A percentile compares a stretch with the other conserved stretches of the same genome.
These are phyloP conservation scores for Circinella minor DNA, from an alignment of 371 early-diverging fungal species.

Conservation along the genomic window DNA sequence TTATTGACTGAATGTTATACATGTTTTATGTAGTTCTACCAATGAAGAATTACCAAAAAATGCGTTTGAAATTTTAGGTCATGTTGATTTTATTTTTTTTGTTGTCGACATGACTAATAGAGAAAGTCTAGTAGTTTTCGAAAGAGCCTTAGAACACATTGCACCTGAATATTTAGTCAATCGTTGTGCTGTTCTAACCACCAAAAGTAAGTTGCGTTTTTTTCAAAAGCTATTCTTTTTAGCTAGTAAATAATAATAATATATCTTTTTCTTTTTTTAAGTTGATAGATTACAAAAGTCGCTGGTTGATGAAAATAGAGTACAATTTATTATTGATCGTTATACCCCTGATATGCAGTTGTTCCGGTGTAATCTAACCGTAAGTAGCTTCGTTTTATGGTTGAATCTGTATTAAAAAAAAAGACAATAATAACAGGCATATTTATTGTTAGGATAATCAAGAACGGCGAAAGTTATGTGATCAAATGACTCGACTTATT, in stretches of 20 bases:
- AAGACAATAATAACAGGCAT: background rate
- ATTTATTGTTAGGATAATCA: background rate
- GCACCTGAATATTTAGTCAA: slow-evolving; percentile 23
- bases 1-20: background rate
- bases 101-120: slow-evolving; percentile 38
- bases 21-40: background rate
- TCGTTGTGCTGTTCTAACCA: slow-evolving; percentile 32
- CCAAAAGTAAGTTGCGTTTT: slow-evolving; percentile 30
- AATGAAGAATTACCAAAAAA: slow-evolving; percentile 22
- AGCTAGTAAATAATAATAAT: no score
- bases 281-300: slow-evolving; percentile 26
- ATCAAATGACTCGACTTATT: slow-evolving; percentile 13
- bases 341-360: slow-evolving; percentile 2
- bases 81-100: slow-evolving; percentile 33
- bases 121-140: slow-evolving; percentile 20
- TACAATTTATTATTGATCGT: slow-evolving; percentile 12
- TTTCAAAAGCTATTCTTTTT: no score
- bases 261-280: background rate
- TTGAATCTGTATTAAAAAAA: background rate
- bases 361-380: slow-evolving; percentile 1
- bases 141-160: slow-evolving; percentile 16
- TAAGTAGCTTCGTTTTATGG: slow-evolving; percentile 1
- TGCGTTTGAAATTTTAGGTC: slow-evolving; percentile 9
- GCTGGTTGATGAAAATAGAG: slow-evolving; percentile 20
- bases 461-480: slow-evolving; percentile 11